Conservation (phyloP, 2,329 filamentous ascomycete genomes). For the Epicoccum nigrum region DNA sequence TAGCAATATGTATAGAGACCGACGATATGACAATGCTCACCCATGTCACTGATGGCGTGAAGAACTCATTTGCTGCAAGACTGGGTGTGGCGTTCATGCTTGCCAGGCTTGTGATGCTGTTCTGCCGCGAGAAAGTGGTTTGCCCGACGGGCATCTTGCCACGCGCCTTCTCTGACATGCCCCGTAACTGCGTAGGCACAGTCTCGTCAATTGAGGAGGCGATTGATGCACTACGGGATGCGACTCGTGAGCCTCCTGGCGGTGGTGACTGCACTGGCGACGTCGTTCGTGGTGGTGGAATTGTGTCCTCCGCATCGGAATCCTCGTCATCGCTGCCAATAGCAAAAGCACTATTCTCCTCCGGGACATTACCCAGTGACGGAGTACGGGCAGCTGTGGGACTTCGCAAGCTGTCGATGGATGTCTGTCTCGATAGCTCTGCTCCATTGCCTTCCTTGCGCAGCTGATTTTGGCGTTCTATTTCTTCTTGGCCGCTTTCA, state of each 20-base stretch:
- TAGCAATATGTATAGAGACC: conserved; percentile 18
- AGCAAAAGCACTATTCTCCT: conserved; percentile 81
- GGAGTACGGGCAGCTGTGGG: conserved; percentile 64
- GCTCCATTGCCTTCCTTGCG: conserved; percentile 63
- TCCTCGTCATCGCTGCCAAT: conserved; percentile 80
- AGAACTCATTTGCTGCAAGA: conserved; percentile 64
- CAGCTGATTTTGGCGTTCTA: conserved; percentile 76
- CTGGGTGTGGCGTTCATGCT: conserved; percentile 64
- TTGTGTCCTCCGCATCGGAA: conserved; percentile 66
- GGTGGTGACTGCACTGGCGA: conserved; percentile 40
- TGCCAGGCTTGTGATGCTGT: conserved; percentile 81
- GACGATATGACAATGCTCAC: conserved; percentile 46
- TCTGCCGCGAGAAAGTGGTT: conserved; percentile 85
- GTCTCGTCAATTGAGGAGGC: conserved; percentile 75
- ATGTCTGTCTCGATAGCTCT: conserved; percentile 59
- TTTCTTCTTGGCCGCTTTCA: conserved; percentile 89
- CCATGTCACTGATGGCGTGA: conserved; percentile 81
- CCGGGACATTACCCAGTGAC: conserved; percentile 70
- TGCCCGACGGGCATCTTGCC: conserved; percentile 91
- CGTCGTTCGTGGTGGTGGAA: conserved; percentile 45
- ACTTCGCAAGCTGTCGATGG: conserved; percentile 71
- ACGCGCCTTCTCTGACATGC: conserved; percentile 96
- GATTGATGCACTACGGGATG: conserved; percentile 70
- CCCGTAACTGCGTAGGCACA: conserved; percentile 79
- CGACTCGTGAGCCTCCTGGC: conserved; percentile 26